Percentiles rank a stretch among this genome's conserved stretches.
Evolutionary conservation across 208 protist species (phyloP).

Genomic region (Wallacemonas rigidus): DNA sequence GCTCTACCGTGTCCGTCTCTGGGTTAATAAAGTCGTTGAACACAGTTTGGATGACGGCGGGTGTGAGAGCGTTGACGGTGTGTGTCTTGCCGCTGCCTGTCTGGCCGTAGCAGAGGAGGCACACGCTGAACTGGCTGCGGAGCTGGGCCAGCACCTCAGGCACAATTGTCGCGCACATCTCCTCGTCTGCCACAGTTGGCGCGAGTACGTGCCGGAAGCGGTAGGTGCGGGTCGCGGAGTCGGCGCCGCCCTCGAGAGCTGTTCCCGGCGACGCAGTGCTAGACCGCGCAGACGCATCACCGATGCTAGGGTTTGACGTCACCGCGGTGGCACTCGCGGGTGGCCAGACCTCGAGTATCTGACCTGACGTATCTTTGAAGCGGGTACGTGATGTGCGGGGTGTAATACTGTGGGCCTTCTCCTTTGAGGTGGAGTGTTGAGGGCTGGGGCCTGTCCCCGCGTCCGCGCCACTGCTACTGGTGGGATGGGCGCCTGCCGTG

Average conservation of each 20-base stretch:
- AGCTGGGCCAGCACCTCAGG: constrained; percentile 66
- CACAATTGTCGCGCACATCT: constrained; percentile 54
- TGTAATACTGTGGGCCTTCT: neutral
- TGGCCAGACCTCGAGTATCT: constrained; percentile 14
- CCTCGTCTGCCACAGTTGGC: constrained; percentile 43
- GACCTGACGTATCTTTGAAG: constrained; percentile 1
- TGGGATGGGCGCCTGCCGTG: neutral
- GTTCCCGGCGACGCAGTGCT: neutral
- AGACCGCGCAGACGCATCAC: neutral
- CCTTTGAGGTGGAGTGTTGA: neutral
- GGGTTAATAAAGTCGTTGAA: constrained; percentile 41
- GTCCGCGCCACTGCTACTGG: neutral
- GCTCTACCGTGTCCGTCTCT: constrained; percentile 60
- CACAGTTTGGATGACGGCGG: constrained; percentile 41
- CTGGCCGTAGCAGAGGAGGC: constrained; percentile 71
- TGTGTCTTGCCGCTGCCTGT: constrained; percentile 66
- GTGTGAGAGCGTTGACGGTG: constrained; percentile 58
- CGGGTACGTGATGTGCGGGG: constrained; percentile 10
- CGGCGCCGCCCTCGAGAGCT: neutral
- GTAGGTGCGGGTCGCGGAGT: constrained; percentile 32
- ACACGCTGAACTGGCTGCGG: constrained; percentile 49
- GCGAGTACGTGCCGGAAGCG: constrained; percentile 66
- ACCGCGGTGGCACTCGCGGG: neutral
- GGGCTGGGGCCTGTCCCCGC: neutral
- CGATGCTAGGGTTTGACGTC: neutral